phyloP scores from a whole-genome alignment of 2,329 filamentous ascomycete genomes.

The Aphanoascus verrucosus region DNA sequence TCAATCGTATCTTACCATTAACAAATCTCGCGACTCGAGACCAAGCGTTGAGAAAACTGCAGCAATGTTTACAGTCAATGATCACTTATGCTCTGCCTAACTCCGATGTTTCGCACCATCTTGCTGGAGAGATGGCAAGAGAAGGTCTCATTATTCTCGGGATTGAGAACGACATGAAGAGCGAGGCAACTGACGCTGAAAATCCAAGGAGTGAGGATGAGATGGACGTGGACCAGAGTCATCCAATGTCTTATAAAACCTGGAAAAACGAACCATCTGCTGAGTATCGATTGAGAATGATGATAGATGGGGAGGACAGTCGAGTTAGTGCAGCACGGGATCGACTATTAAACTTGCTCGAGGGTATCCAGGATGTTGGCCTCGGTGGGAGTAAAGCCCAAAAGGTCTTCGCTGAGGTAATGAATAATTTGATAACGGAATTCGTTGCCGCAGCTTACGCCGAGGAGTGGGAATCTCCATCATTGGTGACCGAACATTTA shows the following conservation, averaged over 20 bases:
- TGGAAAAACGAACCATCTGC: conserved; percentile 28
- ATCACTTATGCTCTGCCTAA: conserved; percentile 40
- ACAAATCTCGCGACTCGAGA: conserved; percentile 22
- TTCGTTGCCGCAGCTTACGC: conserved; percentile 48
- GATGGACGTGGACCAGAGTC: conserved; percentile 31
- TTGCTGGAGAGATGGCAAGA: conserved; percentile 37
- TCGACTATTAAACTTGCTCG: conserved; percentile 33
- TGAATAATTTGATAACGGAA: conserved; percentile 47
- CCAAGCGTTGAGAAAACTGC: conserved; percentile 29
- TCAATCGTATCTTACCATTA: conserved; percentile 26
- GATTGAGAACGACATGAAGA: conserved; percentile 22
- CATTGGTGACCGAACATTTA: conserved; percentile 40
- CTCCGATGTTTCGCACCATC: conserved; percentile 32
- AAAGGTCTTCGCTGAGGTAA: conserved; percentile 48
- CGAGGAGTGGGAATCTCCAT: conserved; percentile 45
- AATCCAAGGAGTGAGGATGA: conserved; percentile 19
- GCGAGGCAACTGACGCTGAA: neutral
- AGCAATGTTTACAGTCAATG: conserved; percentile 37
- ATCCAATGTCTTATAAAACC: conserved; percentile 29
- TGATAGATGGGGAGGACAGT: conserved; percentile 25
- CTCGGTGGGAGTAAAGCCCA: conserved; percentile 46
- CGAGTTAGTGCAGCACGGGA: conserved; percentile 25
- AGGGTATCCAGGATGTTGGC: conserved; percentile 42
- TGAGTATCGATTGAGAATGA: conserved; percentile 23
- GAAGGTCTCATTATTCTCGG: conserved; percentile 36